Conservation (phyloP, 2,329 filamentous ascomycete species). For the Fusarium globosum region DNA sequence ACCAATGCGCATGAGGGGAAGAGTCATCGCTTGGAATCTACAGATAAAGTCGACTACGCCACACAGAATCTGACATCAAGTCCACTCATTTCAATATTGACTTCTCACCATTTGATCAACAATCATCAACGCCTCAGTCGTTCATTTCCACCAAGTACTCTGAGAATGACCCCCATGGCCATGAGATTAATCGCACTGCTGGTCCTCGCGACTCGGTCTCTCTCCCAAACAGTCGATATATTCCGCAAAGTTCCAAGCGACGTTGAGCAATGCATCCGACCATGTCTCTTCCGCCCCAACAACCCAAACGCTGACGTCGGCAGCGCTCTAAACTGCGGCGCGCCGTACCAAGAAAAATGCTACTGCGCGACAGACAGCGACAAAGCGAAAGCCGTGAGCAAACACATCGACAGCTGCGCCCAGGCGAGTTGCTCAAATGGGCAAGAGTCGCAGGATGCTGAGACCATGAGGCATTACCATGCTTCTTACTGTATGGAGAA, state of each 20-base stretch:
- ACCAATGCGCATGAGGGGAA: neutral
- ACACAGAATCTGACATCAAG: neutral
- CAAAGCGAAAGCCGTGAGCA: neutral
- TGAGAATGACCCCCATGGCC: neutral
- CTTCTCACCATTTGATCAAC: accelerated
- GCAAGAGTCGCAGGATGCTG: neutral
- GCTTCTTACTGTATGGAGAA: constrained; percentile 5
- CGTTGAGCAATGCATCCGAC: neutral
- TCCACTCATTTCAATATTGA: neutral
- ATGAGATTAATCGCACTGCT: neutral
- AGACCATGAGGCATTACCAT: neutral
- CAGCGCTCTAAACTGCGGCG: neutral
- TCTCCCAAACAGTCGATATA: neutral
- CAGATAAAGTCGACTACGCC: neutral
- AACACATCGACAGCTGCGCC: constrained; percentile 4
- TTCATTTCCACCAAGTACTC: neutral
- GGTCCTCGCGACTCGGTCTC: neutral
- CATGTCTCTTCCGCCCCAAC: constrained; percentile 5
- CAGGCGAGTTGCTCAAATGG: constrained; percentile 1
- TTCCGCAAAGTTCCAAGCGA: neutral
- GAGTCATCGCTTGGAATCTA: neutral
- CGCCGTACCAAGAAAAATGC: neutral
- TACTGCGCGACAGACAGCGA: neutral
- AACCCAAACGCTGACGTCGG: neutral
- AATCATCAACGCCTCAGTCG: neutral